phyloP scores from a whole-genome alignment of 2,329 filamentous ascomycete genomes.

The Septoria linicola region DNA sequence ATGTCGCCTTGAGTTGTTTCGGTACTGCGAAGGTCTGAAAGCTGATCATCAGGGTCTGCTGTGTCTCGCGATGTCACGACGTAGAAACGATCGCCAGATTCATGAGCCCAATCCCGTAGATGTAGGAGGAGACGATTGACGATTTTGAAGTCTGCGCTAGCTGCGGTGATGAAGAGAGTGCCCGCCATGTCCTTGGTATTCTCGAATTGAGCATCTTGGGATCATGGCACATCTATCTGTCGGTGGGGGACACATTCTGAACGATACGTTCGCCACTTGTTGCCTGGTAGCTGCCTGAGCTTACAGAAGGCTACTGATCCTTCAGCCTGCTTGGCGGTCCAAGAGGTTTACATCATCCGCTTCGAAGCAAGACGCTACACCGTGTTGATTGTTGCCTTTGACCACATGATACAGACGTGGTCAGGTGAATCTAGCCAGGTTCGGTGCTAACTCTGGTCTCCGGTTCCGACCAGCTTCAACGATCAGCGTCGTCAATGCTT shows the following conservation, averaged over 20 bases:
- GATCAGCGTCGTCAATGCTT: too few relatives aligned
- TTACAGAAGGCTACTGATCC: too few relatives aligned
- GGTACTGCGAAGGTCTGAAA: neutral
- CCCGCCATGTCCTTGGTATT: neutral
- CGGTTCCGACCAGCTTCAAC: too few relatives aligned
- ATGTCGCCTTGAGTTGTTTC: neutral
- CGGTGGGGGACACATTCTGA: neutral
- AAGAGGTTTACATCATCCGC: too few relatives aligned
- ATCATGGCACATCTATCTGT: neutral
- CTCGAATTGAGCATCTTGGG: neutral
- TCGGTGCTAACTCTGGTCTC: too few relatives aligned
- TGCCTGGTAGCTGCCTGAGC: neutral
- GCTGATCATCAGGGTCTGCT: neutral
- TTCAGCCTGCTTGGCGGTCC: too few relatives aligned
- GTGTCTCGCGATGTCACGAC: conserved; percentile 10
- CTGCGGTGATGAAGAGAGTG: conserved; percentile 23
- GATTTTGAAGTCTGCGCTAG: conserved; percentile 17
- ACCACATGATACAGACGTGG: too few relatives aligned
- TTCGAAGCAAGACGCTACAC: too few relatives aligned
- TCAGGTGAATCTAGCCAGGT: too few relatives aligned
- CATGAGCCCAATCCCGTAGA: conserved; percentile 18
- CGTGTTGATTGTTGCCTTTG: too few relatives aligned
- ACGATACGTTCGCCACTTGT: neutral
- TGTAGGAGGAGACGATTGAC: conserved; percentile 23
- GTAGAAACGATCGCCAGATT: conserved; percentile 9